Evolutionary conservation across 1,284 basidiomycete genomes (phyloP).

Genomic region (Blastosporella zonata): DNA sequence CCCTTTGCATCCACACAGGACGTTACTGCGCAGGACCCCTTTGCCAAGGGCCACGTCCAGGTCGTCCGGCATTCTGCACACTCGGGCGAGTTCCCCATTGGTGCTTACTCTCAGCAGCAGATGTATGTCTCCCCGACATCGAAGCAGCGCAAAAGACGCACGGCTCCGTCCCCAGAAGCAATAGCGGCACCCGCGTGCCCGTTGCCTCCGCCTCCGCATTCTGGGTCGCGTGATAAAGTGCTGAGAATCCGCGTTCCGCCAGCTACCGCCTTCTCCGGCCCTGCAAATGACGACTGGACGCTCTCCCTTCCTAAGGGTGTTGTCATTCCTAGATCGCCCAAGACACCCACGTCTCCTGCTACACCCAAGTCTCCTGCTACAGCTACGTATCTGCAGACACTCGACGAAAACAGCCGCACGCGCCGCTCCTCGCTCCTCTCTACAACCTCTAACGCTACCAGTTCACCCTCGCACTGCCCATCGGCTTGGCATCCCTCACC

Average conservation of each 20-base stretch:
- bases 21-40: constrained; percentile 10
- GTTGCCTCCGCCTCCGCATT: background rate
- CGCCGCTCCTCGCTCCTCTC: constrained; percentile 2
- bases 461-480: constrained; percentile 2
- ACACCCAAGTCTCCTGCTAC: background rate
- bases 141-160: background rate
- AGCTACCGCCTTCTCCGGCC: background rate
- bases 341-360: background rate
- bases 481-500: constrained; percentile 9
- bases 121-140: background rate
- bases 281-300: constrained; percentile 13
- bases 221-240: background rate
- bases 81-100: background rate
- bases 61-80: constrained; percentile 12
- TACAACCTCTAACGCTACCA: background rate
- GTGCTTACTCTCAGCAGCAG: background rate
- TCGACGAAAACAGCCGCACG: background rate
- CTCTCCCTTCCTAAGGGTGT: constrained; percentile 11
- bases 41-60: constrained; percentile 18
- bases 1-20: constrained; percentile 11
- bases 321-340: background rate
- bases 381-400: background rate
- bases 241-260: constrained; percentile 5
- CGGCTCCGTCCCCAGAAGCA: background rate
- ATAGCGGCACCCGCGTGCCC: constrained; percentile 5